Conservation (phyloP, 2,329 filamentous ascomycete genomes). For the Orbilia javanica region DNA sequence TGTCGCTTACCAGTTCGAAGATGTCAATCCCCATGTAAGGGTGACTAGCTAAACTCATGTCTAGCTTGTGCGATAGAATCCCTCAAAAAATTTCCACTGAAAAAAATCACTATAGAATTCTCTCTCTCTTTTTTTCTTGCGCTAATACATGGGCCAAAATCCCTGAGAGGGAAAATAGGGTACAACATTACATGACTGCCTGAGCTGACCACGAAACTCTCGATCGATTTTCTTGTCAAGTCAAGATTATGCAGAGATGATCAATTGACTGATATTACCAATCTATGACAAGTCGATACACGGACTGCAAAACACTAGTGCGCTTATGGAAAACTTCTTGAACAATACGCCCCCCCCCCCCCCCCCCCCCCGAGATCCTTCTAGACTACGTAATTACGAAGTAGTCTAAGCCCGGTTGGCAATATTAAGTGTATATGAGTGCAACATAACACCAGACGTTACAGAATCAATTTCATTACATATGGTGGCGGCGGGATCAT, state of each 20-base stretch:
- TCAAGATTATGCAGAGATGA: slow-evolving; percentile 5
- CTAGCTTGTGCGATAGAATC: too few relatives aligned
- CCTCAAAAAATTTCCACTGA: too few relatives aligned
- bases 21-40: too few relatives aligned
- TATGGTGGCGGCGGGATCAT: neutral
- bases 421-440: neutral
- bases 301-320: neutral
- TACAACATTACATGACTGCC: neutral
- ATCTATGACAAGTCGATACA: neutral
- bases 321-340: neutral
- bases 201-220: neutral
- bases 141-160: too few relatives aligned
- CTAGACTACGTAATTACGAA: neutral
- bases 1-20: neutral
- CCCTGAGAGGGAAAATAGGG: too few relatives aligned
- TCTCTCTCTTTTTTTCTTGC: too few relatives aligned
- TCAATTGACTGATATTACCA: neutral
- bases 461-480: neutral
- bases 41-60: too few relatives aligned
- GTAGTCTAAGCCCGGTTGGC: neutral
- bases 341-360: neutral
- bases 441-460: neutral
- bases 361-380: too few relatives aligned
- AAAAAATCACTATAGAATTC: too few relatives aligned
- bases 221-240: neutral